Evolutionary conservation across 371 early-diverging fungal species (phyloP), one percentile per base, ranked within the genome.

Genomic region (Thermomucor indicae-seudaticae): DNA sequence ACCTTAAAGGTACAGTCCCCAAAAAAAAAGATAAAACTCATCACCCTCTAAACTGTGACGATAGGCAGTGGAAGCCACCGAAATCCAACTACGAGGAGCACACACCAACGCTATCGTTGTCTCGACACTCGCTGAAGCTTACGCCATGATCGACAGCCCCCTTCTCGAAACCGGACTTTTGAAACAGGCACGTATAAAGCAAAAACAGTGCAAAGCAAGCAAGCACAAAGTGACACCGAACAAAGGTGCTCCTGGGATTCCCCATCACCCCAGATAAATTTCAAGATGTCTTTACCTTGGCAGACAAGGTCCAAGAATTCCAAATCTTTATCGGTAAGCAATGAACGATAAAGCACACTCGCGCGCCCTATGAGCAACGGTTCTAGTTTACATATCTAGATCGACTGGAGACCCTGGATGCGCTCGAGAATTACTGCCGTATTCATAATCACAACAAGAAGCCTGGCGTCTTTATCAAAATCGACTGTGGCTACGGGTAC

Each of bases 401-500:
- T 58, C 65, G 58, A 14, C 24, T 60, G 3, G 31, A 34, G 12
- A 65, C 75, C 16, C 43, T 75, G 39, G 67, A 70, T 10, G 69
- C 67, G 14, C 23, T 75, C 20, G 75, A 75, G 32, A 20, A 43
- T 0, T 71, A 58, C 29, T 52, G 41, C 32, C 24, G 32, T n/a
- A 23, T 52, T 3, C 17, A 4, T 44, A 29, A 25, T 43, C 19
- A 47, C 12, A 19, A 20, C 14, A 37, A 47, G 14, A 59, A 59
- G 27, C 25, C 68, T 11, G 44, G 54, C 41, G 69, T 55, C 0
- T 68, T 65, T 34, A 49, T 75, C 22, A 75, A 75, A 43, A 59
- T 68, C 1, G 70, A 73, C 28, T 64, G 70, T 49, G 70, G 68
- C n/a, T 60, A 73, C 27, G 55, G 50, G 74, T 73, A 65, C n/a